These are phyloP conservation scores for Ophiostoma australiae DNA, from an alignment of 2,329 filamentous ascomycete genomes.

Conservation along the genomic window DNA sequence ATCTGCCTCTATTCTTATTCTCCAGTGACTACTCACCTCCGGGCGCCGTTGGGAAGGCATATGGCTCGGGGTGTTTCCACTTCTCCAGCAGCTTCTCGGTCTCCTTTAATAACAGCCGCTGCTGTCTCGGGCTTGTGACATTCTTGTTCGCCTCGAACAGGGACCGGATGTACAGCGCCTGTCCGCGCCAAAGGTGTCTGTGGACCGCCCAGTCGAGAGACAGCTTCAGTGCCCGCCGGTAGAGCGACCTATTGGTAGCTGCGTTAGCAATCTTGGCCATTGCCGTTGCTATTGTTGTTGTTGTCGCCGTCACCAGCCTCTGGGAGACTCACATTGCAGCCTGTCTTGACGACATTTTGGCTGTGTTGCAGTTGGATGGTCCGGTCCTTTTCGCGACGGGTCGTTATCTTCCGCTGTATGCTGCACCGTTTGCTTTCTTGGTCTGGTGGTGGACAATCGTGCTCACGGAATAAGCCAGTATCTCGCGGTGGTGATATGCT, in stretches of 20 bases:
- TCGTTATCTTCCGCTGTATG: not conserved
- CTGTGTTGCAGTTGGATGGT: not conserved
- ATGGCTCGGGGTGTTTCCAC: constrained; percentile 98
- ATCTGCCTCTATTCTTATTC: not conserved
- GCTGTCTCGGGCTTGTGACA: constrained; percentile 76
- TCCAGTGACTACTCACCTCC: constrained; percentile 58
- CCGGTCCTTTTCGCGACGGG: not conserved
- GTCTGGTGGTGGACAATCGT: not conserved
- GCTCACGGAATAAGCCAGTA: not conserved
- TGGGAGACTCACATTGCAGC: constrained; percentile 45
- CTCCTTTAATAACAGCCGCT: constrained; percentile 80
- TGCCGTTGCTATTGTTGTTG: not conserved
- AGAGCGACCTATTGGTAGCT: constrained; percentile 57
- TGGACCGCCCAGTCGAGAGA: constrained; percentile 94
- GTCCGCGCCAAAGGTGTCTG: constrained; percentile 87
- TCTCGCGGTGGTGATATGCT: not conserved
- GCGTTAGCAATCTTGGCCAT: not conserved
- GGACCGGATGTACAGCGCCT: constrained; percentile 90
- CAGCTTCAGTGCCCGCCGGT: constrained; percentile 88
- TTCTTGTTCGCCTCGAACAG: constrained; percentile 91
- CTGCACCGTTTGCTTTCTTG: not conserved
- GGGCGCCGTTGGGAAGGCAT: constrained; percentile 80
- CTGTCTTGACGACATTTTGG: constrained; percentile 43
- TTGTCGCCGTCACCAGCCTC: not conserved
- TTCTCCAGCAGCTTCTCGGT: constrained; percentile 82